A percentile compares a stretch with the other conserved stretches of the same genome.
These are phyloP conservation scores for Saccharomycopsis microspora DNA, from an alignment of 805 yeast genomes.

Conservation along the genomic window DNA sequence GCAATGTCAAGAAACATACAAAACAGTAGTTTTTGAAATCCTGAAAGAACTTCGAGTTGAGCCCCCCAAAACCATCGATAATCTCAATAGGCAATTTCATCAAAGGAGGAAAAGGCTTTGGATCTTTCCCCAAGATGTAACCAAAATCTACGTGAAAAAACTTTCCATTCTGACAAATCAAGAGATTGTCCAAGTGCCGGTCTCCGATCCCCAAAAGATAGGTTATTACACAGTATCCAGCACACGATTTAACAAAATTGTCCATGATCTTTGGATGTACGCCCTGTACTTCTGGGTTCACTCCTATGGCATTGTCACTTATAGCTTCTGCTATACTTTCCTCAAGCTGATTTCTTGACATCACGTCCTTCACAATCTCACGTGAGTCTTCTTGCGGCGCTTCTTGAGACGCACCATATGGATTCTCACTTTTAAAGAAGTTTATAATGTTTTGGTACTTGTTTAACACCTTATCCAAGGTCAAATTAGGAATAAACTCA, in stretches of 20 bases:
- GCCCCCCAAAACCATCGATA: slow-evolving; percentile 96
- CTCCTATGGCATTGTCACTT: slow-evolving; percentile 16
- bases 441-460: slow-evolving; percentile 68
- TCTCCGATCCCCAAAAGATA: slow-evolving; percentile 95
- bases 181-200: slow-evolving; percentile 84
- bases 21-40: slow-evolving; percentile 89
- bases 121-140: slow-evolving; percentile 91
- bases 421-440: slow-evolving; percentile 56
- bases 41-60: slow-evolving; percentile 71
- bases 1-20: slow-evolving; percentile 80
- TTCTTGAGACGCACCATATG: slow-evolving; percentile 22
- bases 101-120: slow-evolving; percentile 96
- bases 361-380: slow-evolving; percentile 1
- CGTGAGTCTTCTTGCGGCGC: slow-evolving; percentile 22
- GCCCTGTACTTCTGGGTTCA: slow-evolving; percentile 20
- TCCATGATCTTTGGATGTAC: slow-evolving; percentile 70
- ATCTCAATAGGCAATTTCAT: slow-evolving; percentile 97
- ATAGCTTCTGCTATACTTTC: slow-evolving; percentile 10
- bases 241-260: slow-evolving; percentile 87
- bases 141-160: slow-evolving; percentile 99
- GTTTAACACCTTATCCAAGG: slow-evolving; percentile 68
- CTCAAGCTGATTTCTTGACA: neutral
- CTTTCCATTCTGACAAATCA: slow-evolving; percentile 72
- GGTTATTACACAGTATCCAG: slow-evolving; percentile 96
- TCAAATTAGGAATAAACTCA: slow-evolving; percentile 89